A percentile compares a stretch with the other conserved stretches of the same genome.
Conservation (phyloP, 148 eudicot genomes). For the Mesembryanthemum crystallinum region DNA sequence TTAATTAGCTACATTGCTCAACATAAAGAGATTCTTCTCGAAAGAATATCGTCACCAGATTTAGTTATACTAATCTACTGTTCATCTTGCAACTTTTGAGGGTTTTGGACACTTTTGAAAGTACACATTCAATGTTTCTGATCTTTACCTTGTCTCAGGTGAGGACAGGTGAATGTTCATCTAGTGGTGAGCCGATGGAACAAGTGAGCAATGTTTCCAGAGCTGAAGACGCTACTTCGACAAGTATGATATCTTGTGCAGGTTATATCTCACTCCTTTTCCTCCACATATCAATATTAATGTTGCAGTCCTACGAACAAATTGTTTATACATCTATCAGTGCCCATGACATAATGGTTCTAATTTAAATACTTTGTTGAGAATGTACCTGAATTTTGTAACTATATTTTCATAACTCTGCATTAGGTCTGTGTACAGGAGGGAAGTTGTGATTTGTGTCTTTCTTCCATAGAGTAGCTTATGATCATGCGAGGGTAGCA, state of each 20-base stretch:
- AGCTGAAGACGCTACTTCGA: conserved; percentile 32
- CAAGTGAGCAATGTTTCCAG: conserved; percentile 25
- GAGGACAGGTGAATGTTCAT: conserved; percentile 30
- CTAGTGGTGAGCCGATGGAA: conserved; percentile 24
- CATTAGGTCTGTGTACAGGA: not conserved
- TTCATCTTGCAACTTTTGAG: no score
- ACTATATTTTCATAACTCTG: not conserved
- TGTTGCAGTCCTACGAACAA: not conserved
- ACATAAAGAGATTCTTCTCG: no score
- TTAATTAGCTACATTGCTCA: no score
- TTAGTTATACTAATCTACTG: no score
- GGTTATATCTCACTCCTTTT: conserved; percentile 2
- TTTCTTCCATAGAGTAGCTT: not conserved
- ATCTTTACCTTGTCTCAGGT: no score
- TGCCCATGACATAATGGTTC: not conserved
- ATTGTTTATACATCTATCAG: not conserved
- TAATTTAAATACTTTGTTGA: not conserved
- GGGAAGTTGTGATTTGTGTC: not conserved
- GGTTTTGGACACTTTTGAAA: no score
- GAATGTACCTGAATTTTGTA: not conserved
- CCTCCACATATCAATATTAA: not conserved
- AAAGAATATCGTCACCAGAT: no score
- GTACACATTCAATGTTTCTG: no score
- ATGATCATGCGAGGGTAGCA: no score
- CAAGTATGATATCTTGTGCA: conserved; percentile 41